phyloP scores from a whole-genome alignment of 495 filamentous ascomycete species.

The Aspergillus hancockii region DNA sequence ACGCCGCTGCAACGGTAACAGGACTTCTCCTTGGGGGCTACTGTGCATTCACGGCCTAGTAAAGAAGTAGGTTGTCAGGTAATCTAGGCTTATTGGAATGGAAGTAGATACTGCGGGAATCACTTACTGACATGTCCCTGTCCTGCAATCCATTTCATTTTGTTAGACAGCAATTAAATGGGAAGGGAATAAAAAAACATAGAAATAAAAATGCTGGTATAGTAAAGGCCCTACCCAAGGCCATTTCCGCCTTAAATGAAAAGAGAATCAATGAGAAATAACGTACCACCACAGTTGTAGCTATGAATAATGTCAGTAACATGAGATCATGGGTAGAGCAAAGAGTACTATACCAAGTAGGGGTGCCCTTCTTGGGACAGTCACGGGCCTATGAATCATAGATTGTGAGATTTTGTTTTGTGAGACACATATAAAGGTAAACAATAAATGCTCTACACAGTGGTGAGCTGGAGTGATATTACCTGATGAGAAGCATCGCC shows the following conservation, averaged over 20 bases:
- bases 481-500: constrained; percentile 76
- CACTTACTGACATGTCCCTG: constrained; percentile 87
- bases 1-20: constrained; percentile 91
- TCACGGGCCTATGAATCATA: constrained; percentile 70
- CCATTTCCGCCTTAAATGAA: constrained; percentile 8
- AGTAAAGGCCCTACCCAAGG: background rate
- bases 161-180: constrained; percentile 12
- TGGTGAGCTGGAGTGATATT: constrained; percentile 23
- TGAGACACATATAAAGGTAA: background rate
- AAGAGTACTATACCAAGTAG: constrained; percentile 69
- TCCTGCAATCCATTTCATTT: constrained; percentile 36
- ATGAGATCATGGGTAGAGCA: background rate
- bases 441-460: background rate
- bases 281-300: constrained; percentile 80
- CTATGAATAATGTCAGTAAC: constrained; percentile 36
- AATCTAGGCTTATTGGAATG: constrained; percentile 10
- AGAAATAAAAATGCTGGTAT: background rate
- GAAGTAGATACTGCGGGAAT: constrained; percentile 8
- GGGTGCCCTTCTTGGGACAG: constrained; percentile 89
- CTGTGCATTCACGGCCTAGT: constrained; percentile 85
- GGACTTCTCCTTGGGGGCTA: constrained; percentile 87
- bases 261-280: no score
- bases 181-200: no score
- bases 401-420: constrained; percentile 23
- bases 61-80: background rate